These are phyloP conservation scores for Pythium aquatile DNA, from an alignment of 352 stramenopile genomes.

Conservation along the genomic window DNA sequence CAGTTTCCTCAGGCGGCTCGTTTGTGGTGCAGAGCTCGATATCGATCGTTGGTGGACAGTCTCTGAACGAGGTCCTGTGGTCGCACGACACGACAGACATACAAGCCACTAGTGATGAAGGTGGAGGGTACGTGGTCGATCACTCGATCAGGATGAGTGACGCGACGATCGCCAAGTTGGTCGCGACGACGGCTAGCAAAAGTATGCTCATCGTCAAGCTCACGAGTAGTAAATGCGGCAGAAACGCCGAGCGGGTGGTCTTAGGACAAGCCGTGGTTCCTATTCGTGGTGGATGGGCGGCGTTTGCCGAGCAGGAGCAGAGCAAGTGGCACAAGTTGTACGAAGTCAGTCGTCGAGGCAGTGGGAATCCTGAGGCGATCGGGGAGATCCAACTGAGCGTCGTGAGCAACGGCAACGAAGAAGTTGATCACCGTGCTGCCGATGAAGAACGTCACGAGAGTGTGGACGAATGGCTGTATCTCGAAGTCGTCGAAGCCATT, in stretches of 20 bases:
- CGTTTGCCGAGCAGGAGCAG: constrained; percentile 7
- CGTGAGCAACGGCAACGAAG: background rate
- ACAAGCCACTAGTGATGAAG: background rate
- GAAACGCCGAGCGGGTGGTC: background rate
- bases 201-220: constrained; percentile 12
- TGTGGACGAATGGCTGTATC: constrained; percentile 13
- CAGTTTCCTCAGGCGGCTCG: background rate
- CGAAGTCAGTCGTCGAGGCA: background rate
- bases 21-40: constrained; percentile 9
- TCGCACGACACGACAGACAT: constrained; percentile 8
- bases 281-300: constrained; percentile 14
- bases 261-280: constrained; percentile 17
- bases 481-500: constrained; percentile 11
- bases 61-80: constrained; percentile 18
- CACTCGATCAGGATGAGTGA: constrained; percentile 3
- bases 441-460: background rate
- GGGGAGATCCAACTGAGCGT: constrained; percentile 25
- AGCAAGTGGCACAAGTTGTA: constrained; percentile 27
- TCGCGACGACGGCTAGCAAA: background rate
- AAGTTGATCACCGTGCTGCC: background rate
- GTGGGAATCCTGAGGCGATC: constrained; percentile 14
- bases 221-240: background rate
- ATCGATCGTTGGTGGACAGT: constrained; percentile 7
- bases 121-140: constrained; percentile 10
- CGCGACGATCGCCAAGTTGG: background rate